Evolutionary conservation across 176 grass and related monocot species (phyloP).

Genomic region (Sorghum bicolor): Sorghum_bicolor_NCBIv3 NC_012875.2:53348501-53349000

Average conservation of each 20-base stretch:
- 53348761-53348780: background rate
- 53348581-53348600: too few species aligned
- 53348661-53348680: background rate
- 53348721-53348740: too few species aligned
- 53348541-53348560: too few species aligned
- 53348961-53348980: conserved; percentile 24
- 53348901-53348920: background rate
- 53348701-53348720: background rate
- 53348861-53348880: background rate
- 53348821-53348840: background rate
- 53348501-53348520: too few species aligned
- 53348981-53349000: background rate
- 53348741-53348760: too few species aligned
- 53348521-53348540: too few species aligned
- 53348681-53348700: background rate
- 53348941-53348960: conserved; percentile 1
- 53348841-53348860: background rate
- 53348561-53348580: too few species aligned
- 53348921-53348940: conserved; percentile 23
- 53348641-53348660: background rate
- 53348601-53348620: too few species aligned
- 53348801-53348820: background rate
- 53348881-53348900: background rate
- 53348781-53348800: too few species aligned
- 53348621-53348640: background rate